Percentiles rank a stretch among this genome's conserved stretches.
These are phyloP conservation scores for Houttuynia cordata DNA, from an alignment of 164 flowering plant genomes.

Conservation along the genomic window DNA sequence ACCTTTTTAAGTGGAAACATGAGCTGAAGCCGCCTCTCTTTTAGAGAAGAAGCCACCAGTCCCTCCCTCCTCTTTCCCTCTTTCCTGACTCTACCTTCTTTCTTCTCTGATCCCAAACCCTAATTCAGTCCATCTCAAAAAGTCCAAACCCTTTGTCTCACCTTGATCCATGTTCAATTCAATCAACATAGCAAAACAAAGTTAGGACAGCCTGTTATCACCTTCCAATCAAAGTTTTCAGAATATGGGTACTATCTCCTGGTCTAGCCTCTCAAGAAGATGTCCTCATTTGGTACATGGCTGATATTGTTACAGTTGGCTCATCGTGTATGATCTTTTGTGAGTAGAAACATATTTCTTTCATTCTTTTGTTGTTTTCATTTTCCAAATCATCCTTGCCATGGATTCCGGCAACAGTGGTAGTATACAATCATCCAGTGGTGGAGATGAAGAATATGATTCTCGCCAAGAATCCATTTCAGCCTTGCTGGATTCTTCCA, in stretches of 20 bases:
- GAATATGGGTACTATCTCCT: slow-evolving; percentile 27
- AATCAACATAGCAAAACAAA: slow-evolving; percentile 2
- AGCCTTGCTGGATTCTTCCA: slow-evolving; percentile 16
- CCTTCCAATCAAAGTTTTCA: slow-evolving; percentile 23
- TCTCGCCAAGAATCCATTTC: slow-evolving; percentile 28
- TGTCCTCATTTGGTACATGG: slow-evolving; percentile 5
- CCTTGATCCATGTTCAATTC: neutral
- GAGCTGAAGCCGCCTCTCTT: slow-evolving; percentile 26
- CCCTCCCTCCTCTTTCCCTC: neutral
- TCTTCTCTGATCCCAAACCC: slow-evolving; percentile 6
- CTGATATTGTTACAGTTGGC: slow-evolving; percentile 7
- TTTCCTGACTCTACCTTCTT: neutral
- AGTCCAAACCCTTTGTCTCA: slow-evolving; percentile 5
- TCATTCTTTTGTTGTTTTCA: slow-evolving; percentile 5
- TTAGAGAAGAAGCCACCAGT: slow-evolving; percentile 14
- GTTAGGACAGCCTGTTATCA: slow-evolving; percentile 7
- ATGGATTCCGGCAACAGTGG: slow-evolving; percentile 68
- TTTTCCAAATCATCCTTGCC: neutral
- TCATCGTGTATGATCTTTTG: neutral
- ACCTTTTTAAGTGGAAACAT: slow-evolving; percentile 20
- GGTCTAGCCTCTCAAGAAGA: slow-evolving; percentile 14
- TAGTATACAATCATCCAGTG: slow-evolving; percentile 52
- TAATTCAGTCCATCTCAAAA: slow-evolving; percentile 3
- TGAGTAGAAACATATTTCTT: no score
- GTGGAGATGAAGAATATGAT: slow-evolving; percentile 53